These are phyloP conservation scores for Brassica rapa DNA, from an alignment of 345 rosid genomes.

Conservation along the genomic window DNA sequence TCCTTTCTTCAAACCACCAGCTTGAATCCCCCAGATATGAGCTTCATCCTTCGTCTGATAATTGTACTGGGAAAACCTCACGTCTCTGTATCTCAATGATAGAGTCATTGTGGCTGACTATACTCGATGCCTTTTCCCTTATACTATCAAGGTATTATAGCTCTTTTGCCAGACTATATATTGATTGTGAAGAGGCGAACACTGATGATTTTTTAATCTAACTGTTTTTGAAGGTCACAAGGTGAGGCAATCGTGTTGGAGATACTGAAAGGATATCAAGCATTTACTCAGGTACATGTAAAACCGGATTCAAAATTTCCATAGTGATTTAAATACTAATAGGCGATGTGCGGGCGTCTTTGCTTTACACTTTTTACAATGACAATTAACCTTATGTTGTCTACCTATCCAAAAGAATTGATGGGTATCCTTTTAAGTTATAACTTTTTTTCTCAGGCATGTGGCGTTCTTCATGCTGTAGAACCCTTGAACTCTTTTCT, in stretches of 20 bases:
- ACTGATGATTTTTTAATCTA: slow-evolving; percentile 33
- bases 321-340: slow-evolving; percentile 25
- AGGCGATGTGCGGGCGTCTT: slow-evolving; percentile 1
- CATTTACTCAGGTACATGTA: slow-evolving; percentile 88
- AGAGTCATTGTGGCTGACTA: slow-evolving; percentile 94
- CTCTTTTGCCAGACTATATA: slow-evolving; percentile 22
- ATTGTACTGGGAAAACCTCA: slow-evolving; percentile 63
- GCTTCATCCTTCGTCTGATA: slow-evolving; percentile 57
- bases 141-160: slow-evolving; percentile 77
- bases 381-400: slow-evolving; percentile 9
- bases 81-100: slow-evolving; percentile 85
- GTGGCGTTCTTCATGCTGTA: slow-evolving; percentile 94
- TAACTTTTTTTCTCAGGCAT: slow-evolving; percentile 63
- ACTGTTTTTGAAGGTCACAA: slow-evolving; percentile 76
- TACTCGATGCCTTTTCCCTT: slow-evolving; percentile 95
- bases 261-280: slow-evolving; percentile 96
- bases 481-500: slow-evolving; percentile 96
- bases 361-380: slow-evolving; percentile 5
- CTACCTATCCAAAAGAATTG: slow-evolving; percentile 22
- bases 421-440: neutral
- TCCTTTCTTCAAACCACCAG: slow-evolving; percentile 51
- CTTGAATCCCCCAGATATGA: slow-evolving; percentile 89
- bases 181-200: slow-evolving; percentile 12
- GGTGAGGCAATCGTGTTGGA: slow-evolving; percentile 98
- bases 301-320: slow-evolving; percentile 17